Evolutionary conservation across 345 rosid genomes (phyloP).

Genomic region (Alliaria petiolata): DNA sequence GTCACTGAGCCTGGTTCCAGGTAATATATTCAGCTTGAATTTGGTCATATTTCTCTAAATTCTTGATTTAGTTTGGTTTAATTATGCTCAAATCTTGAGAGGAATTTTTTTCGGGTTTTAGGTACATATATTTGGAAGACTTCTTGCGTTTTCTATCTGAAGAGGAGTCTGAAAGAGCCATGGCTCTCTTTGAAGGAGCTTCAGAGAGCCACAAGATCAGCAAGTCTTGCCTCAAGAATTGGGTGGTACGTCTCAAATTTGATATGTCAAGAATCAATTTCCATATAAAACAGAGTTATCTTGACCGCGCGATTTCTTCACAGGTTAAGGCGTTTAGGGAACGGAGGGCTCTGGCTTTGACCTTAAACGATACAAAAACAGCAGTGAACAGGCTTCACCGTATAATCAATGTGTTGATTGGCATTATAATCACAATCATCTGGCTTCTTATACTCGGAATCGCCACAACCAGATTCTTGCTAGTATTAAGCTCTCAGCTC

Average conservation of each 20-base stretch:
- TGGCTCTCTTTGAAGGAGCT: conserved; percentile 69
- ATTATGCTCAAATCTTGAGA: background rate
- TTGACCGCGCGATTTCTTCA: background rate
- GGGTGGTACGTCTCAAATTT: conserved; percentile 58
- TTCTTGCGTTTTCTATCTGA: conserved; percentile 62
- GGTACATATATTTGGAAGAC: conserved; percentile 67
- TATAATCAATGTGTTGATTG: conserved; percentile 56
- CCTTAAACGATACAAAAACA: conserved; percentile 71
- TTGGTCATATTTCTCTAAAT: background rate
- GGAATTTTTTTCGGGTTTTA: conserved; percentile 33
- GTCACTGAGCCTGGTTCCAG: conserved; percentile 44
- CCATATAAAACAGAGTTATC: background rate
- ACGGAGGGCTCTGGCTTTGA: conserved; percentile 64
- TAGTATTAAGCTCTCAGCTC: conserved; percentile 59
- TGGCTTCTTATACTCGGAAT: conserved; percentile 61
- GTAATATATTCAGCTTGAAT: conserved; percentile 9
- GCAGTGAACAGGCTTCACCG: conserved; percentile 74
- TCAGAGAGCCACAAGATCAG: conserved; percentile 50
- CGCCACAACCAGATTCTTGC: conserved; percentile 56
- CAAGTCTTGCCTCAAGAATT: conserved; percentile 60
- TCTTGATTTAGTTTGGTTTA: background rate
- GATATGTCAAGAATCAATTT: background rate
- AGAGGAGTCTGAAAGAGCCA: conserved; percentile 61
- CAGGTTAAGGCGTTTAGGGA: conserved; percentile 70
- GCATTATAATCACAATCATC: conserved; percentile 45